Evolutionary conservation across 768 basidiomycete species (phyloP).

Genomic region (Boletus edulis): DNA sequence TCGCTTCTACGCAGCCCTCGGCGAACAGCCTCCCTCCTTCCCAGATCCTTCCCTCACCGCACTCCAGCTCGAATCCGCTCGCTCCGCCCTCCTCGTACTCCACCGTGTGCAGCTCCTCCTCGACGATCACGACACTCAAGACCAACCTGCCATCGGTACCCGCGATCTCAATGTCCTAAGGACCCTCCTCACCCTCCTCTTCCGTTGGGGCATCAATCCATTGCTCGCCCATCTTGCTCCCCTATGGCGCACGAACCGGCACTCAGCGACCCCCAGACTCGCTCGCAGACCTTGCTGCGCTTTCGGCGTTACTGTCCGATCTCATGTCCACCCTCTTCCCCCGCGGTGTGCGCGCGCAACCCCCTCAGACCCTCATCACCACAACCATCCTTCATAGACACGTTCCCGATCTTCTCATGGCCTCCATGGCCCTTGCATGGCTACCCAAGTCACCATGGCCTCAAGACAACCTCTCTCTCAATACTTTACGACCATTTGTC

Average conservation of each 20-base stretch:
- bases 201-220: constrained; percentile 69
- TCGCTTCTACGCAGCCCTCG: constrained; percentile 17
- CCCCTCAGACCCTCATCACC: constrained; percentile 58
- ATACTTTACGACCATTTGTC: constrained; percentile 48
- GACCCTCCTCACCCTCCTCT: constrained; percentile 62
- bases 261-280: constrained; percentile 22
- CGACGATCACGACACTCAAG: constrained; percentile 12
- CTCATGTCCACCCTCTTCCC: constrained; percentile 56
- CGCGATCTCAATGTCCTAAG: constrained; percentile 63
- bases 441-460: constrained; percentile 51
- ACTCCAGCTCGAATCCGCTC: constrained; percentile 52
- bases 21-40: constrained; percentile 3
- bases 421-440: constrained; percentile 70
- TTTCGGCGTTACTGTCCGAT: constrained; percentile 43
- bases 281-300: constrained; percentile 40
- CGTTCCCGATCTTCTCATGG: constrained; percentile 53
- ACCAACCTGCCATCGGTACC: constrained; percentile 47
- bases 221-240: constrained; percentile 44
- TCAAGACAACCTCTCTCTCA: constrained; percentile 38
- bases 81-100: constrained; percentile 51
- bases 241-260: constrained; percentile 32
- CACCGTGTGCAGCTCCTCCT: constrained; percentile 47
- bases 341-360: constrained; percentile 41
- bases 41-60: constrained; percentile 33
- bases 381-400: constrained; percentile 60